Evolutionary conservation across 129 eudicot genomes (phyloP), one percentile per base, ranked within the genome.

Genomic region (Oenanthe sinensis): DNA sequence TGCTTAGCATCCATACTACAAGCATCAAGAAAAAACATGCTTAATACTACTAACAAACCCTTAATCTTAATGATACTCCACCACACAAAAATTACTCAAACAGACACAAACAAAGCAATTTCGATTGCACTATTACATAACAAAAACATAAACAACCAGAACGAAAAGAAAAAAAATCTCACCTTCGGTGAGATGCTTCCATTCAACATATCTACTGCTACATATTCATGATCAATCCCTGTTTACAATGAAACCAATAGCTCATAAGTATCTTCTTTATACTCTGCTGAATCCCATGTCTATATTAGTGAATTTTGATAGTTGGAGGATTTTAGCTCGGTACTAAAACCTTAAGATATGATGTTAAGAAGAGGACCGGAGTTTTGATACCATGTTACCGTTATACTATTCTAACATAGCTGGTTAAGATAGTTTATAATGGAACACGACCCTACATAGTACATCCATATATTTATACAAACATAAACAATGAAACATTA

Each of bases 161-260:
- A 11, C 4, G 5, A 3, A 63, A 63, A 4, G 0, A 62, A 62
- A 9, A 28, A 65, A 11, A 15, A 33, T 42, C 60, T 74, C 12
- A 74, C 77, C 77, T 5, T 50, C 58, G 2, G 42, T 74, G 12
- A 74, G 50, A 44, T 74, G 77, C 60, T 74, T 43, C 77, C 77
- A 2, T 72, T 72, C 2, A 43, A 4, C 76, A 72, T 39, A 72
- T 46, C 55, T 0, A 74, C 60, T 45, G 77, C 77, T 24, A n/a
- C 28, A 33, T 74, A 74, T 42, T 74, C 77, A 46, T 74, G 50
- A 74, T 74, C 43, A 45, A 74, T 16, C 77, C 77, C 77, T 74
- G 58, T 24, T 72, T 24, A 43, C 54, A 44, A 45, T 2, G 0
- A n/a, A 44, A 22, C 1, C n/a, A 72, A 43, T 44, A 72, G 30